Evolutionary conservation across 2,329 filamentous ascomycete species (phyloP).

Genomic region (Periconia macrospinosa): DNA sequence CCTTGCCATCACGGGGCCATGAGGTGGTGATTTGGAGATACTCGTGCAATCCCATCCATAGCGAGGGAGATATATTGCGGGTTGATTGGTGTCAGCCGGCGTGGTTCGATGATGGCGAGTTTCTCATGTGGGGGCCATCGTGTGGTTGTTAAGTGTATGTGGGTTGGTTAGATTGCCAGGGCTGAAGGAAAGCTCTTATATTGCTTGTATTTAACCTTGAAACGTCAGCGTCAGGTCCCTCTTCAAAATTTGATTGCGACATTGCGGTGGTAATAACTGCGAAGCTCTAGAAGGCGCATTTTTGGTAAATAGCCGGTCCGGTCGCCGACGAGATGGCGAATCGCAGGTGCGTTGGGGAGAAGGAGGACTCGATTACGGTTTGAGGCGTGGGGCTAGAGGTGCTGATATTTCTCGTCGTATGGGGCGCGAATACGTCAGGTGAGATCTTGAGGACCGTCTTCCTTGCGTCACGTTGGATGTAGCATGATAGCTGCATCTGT

Average conservation of each 20-base stretch:
- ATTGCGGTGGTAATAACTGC: slow-evolving; percentile 9
- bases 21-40: slow-evolving; percentile 3
- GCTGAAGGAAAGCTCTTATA: slow-evolving; percentile 14
- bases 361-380: too few relatives aligned
- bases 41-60: slow-evolving; percentile 8
- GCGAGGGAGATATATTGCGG: slow-evolving; percentile 6
- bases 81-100: slow-evolving; percentile 9
- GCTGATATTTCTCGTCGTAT: too few relatives aligned
- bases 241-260: slow-evolving; percentile 8
- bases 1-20: not conserved
- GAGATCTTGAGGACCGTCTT: too few relatives aligned
- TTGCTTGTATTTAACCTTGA: slow-evolving; percentile 25
- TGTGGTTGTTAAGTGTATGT: not conserved
- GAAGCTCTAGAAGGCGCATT: slow-evolving; percentile 4
- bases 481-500: too few relatives aligned
- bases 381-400: too few relatives aligned
- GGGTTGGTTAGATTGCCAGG: slow-evolving; percentile 12
- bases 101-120: slow-evolving; percentile 15
- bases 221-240: slow-evolving; percentile 15
- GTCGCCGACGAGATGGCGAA: slow-evolving; percentile 6
- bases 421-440: too few relatives aligned
- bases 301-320: slow-evolving; percentile 17
- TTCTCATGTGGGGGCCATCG: slow-evolving; percentile 7
- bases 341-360: too few relatives aligned
- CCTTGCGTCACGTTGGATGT: too few relatives aligned